Evolutionary conservation across 179 eudicot species (phyloP).

Genomic region (Spergularia azorica): DNA sequence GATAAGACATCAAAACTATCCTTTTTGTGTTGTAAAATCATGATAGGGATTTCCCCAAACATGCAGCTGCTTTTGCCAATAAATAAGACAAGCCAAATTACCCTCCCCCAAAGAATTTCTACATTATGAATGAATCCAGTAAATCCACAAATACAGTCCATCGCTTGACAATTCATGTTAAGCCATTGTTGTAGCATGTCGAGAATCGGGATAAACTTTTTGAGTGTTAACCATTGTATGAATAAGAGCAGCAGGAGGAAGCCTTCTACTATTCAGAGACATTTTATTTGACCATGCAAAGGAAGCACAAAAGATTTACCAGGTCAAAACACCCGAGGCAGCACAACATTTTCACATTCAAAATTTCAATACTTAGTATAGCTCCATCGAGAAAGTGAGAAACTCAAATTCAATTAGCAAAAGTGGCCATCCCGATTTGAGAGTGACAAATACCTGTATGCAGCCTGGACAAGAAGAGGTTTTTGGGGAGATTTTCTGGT

Average conservation of each 20-base stretch:
- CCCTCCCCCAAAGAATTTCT: no score
- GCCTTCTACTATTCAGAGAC: not conserved
- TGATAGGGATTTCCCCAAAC: no score
- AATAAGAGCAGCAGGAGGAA: not conserved
- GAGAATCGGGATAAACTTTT: not conserved
- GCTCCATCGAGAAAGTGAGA: not conserved
- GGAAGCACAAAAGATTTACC: not conserved
- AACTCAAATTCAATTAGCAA: not conserved
- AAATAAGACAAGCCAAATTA: no score
- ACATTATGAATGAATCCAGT: no score
- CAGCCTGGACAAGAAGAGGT: conserved; percentile 59
- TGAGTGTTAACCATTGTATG: not conserved
- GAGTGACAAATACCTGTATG: conserved; percentile 51
- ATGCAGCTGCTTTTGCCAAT: no score
- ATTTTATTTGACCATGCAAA: no score
- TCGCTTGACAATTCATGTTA: no score
- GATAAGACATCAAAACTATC: no score
- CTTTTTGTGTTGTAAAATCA: no score
- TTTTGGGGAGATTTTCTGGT: conserved; percentile 34
- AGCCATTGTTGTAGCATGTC: not conserved
- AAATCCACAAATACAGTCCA: no score
- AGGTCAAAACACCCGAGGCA: not conserved
- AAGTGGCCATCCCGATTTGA: not conserved
- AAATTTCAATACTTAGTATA: not conserved
- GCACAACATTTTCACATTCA: not conserved